A percentile compares a stretch with the other conserved stretches of the same genome.
These are phyloP conservation scores for Penicillium oxalicum DNA, from an alignment of 2,329 filamentous ascomycete species.

Conservation along the genomic window DNA sequence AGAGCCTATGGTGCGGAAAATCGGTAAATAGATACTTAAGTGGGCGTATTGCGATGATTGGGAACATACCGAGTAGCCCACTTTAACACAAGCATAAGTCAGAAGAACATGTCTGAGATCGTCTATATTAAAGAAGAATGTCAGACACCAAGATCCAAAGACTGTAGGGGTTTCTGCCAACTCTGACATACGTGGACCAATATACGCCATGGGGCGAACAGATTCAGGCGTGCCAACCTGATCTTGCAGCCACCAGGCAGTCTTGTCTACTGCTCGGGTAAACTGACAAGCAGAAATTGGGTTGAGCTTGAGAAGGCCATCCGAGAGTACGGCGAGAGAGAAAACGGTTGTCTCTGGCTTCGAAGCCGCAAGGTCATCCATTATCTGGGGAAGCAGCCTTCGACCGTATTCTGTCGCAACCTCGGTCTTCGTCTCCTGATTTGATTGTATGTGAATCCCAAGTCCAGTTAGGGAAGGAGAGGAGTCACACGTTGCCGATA, in stretches of 20 bases:
- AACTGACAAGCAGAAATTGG: constrained; percentile 1
- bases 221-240: constrained; percentile 1
- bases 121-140: neutral
- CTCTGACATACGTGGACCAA: constrained; percentile 5
- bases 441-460: neutral
- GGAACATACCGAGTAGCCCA: constrained; percentile 3
- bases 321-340: neutral
- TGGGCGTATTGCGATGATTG: neutral
- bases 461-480: neutral
- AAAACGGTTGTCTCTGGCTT: constrained; percentile 2
- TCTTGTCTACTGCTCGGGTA: constrained; percentile 5
- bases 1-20: constrained; percentile 1
- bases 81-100: constrained; percentile 6
- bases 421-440: neutral
- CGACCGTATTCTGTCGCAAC: constrained; percentile 1
- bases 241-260: constrained; percentile 3
- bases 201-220: constrained; percentile 2
- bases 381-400: constrained; percentile 6
- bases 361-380: constrained; percentile 2
- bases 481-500: neutral
- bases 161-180: neutral
- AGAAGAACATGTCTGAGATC: constrained; percentile 5
- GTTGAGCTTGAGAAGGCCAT: constrained; percentile 1
- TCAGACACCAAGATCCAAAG: constrained; percentile 1
- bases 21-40: neutral